Percentiles rank a stretch among this genome's conserved stretches.
Conservation (phyloP, 768 basidiomycete genomes). For the Kwoniella mangroviensis region DNA sequence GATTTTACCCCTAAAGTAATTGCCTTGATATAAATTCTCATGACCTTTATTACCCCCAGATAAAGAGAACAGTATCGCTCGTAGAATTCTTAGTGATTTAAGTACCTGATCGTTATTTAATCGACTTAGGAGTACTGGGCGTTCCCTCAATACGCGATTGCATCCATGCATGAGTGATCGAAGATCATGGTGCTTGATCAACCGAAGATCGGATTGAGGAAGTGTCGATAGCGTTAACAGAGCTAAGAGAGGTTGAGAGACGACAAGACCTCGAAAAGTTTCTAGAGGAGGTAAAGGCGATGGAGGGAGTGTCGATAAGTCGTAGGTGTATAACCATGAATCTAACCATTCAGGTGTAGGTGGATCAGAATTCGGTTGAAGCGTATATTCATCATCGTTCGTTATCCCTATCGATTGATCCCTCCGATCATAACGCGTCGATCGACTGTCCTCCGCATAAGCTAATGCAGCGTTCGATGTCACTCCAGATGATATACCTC, state of each 20-base stretch:
- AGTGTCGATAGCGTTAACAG: constrained; percentile 13
- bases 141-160: neutral
- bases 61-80: constrained; percentile 16
- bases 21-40: constrained; percentile 6
- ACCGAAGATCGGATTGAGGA: constrained; percentile 10
- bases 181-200: constrained; percentile 17
- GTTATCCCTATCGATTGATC: neutral
- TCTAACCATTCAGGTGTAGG: constrained; percentile 7
- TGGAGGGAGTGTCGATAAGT: constrained; percentile 21
- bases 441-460: constrained; percentile 10
- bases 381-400: constrained; percentile 9
- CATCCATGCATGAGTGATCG: constrained; percentile 8
- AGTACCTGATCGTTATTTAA: neutral
- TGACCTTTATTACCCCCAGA: neutral
- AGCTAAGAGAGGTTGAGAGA: constrained; percentile 26
- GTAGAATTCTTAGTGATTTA: constrained; percentile 15
- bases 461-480: constrained; percentile 16
- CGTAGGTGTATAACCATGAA: constrained; percentile 24
- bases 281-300: constrained; percentile 27
- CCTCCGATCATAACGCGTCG: neutral
- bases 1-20: constrained; percentile 12
- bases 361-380: neutral
- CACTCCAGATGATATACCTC: constrained; percentile 14
- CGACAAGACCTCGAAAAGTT: constrained; percentile 27
- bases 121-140: constrained; percentile 2